phyloP scores from a whole-genome alignment of 2,329 filamentous ascomycete species.

The Aspergillus jensenii region DNA sequence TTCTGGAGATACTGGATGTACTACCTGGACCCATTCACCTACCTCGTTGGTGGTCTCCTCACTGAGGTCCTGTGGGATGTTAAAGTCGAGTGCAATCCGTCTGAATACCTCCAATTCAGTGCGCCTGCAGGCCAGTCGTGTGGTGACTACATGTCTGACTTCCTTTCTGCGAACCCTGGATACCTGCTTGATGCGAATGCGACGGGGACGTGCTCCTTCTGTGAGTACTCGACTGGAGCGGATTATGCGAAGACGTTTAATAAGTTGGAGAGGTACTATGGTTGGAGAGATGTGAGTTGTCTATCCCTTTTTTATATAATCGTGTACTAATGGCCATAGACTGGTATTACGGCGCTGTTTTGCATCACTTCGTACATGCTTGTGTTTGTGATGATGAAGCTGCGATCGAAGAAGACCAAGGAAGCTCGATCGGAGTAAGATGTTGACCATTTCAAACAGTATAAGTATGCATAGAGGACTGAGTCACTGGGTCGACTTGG shows the following conservation, averaged over 20 bases:
- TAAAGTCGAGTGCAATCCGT: conserved; percentile 34
- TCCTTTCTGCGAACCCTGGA: conserved; percentile 26
- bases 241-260: conserved; percentile 38
- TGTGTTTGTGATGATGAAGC: conserved; percentile 51
- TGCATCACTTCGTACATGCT: conserved; percentile 43
- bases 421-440: conserved; percentile 37
- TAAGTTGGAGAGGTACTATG: conserved; percentile 33
- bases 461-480: too few relatives aligned
- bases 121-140: conserved; percentile 31
- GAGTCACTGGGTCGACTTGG: too few relatives aligned
- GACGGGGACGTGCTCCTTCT: conserved; percentile 30
- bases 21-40: conserved; percentile 46
- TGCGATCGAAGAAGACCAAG: conserved; percentile 50
- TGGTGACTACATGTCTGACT: conserved; percentile 35
- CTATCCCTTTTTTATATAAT: not conserved
- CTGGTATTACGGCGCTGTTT: conserved; percentile 46
- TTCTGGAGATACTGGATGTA: conserved; percentile 49
- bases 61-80: conserved; percentile 40
- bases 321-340: conserved; percentile 22
- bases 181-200: conserved; percentile 32
- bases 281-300: conserved; percentile 37
- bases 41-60: conserved; percentile 42
- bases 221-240: conserved; percentile 30
- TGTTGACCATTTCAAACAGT: not conserved
- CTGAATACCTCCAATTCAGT: conserved; percentile 32